Conservation (phyloP, 495 filamentous ascomycete genomes). For the Lepidopterella palustris region DNA sequence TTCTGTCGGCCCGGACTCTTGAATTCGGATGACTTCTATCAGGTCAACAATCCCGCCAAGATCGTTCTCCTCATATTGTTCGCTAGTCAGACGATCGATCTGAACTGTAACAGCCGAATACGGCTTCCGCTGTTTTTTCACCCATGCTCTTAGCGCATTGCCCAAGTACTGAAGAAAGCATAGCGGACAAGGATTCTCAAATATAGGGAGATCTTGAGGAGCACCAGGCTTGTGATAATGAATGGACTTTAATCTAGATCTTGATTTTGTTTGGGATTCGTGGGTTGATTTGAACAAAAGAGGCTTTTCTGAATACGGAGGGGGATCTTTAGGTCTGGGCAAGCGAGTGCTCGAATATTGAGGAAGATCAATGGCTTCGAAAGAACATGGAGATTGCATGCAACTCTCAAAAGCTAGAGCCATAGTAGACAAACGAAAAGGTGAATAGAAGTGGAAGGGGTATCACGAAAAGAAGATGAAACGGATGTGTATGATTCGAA, state of each 20-base stretch:
- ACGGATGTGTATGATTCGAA: not conserved
- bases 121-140: constrained; percentile 67
- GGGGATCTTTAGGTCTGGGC: constrained; percentile 7
- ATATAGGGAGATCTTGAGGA: constrained; percentile 4
- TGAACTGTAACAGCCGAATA: constrained; percentile 93
- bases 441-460: not conserved
- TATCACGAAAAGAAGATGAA: not conserved
- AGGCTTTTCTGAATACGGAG: constrained; percentile 9
- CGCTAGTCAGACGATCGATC: constrained; percentile 83
- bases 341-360: not conserved
- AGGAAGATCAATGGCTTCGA: not conserved
- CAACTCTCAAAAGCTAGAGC: not conserved
- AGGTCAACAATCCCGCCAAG: constrained; percentile 87
- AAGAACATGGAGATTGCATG: not conserved
- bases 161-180: constrained; percentile 10
- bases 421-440: not conserved
- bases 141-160: constrained; percentile 15
- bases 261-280: not conserved
- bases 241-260: constrained; percentile 15
- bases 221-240: constrained; percentile 8
- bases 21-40: constrained; percentile 86
- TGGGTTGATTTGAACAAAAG: not conserved
- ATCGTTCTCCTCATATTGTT: constrained; percentile 85
- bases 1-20: constrained; percentile 80
- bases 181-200: constrained; percentile 15